phyloP scores from a whole-genome alignment of 192 early-diverging fungal genomes.

The Backusella macrospora region DNA sequence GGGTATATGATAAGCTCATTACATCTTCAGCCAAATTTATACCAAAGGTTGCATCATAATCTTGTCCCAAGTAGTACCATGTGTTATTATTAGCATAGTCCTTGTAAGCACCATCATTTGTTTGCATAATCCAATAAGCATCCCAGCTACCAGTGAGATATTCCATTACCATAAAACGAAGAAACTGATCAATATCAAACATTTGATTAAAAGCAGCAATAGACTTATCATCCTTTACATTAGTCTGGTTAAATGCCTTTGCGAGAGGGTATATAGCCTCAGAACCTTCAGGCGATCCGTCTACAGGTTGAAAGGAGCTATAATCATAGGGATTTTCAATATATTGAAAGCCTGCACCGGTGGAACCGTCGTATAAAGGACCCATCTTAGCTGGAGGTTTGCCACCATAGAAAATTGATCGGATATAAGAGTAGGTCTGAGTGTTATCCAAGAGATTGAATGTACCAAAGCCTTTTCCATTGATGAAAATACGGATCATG shows the following conservation, averaged over 20 bases:
- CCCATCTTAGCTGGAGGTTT: slow-evolving; percentile 40
- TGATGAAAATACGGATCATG: slow-evolving; percentile 51
- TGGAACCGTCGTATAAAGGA: slow-evolving; percentile 49
- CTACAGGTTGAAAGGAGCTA: slow-evolving; percentile 33
- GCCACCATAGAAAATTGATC: slow-evolving; percentile 45
- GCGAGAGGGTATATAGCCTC: slow-evolving; percentile 31
- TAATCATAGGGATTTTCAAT: slow-evolving; percentile 19
- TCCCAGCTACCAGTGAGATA: slow-evolving; percentile 54
- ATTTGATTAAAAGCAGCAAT: slow-evolving; percentile 29
- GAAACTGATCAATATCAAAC: slow-evolving; percentile 44
- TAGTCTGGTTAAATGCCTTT: slow-evolving; percentile 27
- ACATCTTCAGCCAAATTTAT: slow-evolving; percentile 34
- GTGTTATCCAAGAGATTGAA: slow-evolving; percentile 53
- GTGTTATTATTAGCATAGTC: slow-evolving; percentile 37
- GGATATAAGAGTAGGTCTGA: slow-evolving; percentile 44
- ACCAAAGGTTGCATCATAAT: slow-evolving; percentile 55
- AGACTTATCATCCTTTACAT: slow-evolving; percentile 39
- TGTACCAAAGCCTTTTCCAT: slow-evolving; percentile 45
- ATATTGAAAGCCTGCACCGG: slow-evolving; percentile 47
- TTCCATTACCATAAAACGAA: slow-evolving; percentile 55
- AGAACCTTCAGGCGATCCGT: slow-evolving; percentile 23
- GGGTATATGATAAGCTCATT: slow-evolving; percentile 39
- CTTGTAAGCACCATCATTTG: slow-evolving; percentile 49
- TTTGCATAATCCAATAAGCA: slow-evolving; percentile 50
- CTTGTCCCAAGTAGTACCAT: slow-evolving; percentile 51